These are phyloP conservation scores for Penicillium taxi DNA, from an alignment of 495 filamentous ascomycete genomes.

Conservation along the genomic window DNA sequence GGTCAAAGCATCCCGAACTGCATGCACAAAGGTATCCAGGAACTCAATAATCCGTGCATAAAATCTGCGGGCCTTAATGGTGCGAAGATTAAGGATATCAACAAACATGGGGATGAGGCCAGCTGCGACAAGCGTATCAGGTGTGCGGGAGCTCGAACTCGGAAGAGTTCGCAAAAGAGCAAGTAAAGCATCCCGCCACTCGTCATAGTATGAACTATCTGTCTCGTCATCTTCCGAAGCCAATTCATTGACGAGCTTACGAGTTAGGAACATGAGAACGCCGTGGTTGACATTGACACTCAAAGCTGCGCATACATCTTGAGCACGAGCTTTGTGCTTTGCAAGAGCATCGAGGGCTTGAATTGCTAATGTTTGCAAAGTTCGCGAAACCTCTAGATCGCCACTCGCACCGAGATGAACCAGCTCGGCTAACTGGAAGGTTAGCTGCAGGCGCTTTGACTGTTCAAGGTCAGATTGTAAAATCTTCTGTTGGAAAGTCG, in stretches of 20 bases:
- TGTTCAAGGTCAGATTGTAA: slow-evolving; percentile 85
- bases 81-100: slow-evolving; percentile 79
- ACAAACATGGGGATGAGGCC: slow-evolving; percentile 84
- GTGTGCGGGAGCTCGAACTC: slow-evolving; percentile 57
- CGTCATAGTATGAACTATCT: slow-evolving; percentile 57
- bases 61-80: slow-evolving; percentile 70
- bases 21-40: slow-evolving; percentile 78
- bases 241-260: slow-evolving; percentile 81
- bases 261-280: slow-evolving; percentile 85
- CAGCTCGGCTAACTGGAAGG: slow-evolving; percentile 85
- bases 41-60: slow-evolving; percentile 75
- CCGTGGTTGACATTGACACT: slow-evolving; percentile 94
- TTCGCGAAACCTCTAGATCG: slow-evolving; percentile 55
- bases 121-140: slow-evolving; percentile 69
- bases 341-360: slow-evolving; percentile 72
- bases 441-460: slow-evolving; percentile 78
- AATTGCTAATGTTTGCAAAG: slow-evolving; percentile 77
- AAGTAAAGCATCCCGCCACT: slow-evolving; percentile 87
- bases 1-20: slow-evolving; percentile 70
- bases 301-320: slow-evolving; percentile 77
- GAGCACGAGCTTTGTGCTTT: slow-evolving; percentile 64
- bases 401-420: slow-evolving; percentile 67
- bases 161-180: slow-evolving; percentile 69
- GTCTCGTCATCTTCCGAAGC: slow-evolving; percentile 48
- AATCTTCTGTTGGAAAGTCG: slow-evolving; percentile 72